Percentiles rank a stretch among this genome's conserved stretches.
These are phyloP conservation scores for Tephrocybe sp. DNA, from an alignment of 768 basidiomycete species.

Conservation along the genomic window DNA sequence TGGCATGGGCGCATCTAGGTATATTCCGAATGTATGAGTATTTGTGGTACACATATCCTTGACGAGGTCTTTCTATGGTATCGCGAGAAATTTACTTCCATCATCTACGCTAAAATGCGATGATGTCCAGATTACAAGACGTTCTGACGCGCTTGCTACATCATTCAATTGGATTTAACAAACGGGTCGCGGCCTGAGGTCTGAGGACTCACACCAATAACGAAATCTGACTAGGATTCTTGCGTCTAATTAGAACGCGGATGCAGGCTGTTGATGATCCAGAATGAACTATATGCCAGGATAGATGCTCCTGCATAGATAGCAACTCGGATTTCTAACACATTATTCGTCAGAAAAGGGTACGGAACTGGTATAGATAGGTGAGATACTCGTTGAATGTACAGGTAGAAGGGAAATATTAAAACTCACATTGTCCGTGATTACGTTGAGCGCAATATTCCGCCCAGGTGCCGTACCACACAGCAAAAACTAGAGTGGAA, in stretches of 20 bases:
- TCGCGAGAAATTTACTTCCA: too few relatives aligned
- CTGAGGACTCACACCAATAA: too few relatives aligned
- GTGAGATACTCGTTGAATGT: neutral
- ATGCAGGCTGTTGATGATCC: conserved; percentile 58
- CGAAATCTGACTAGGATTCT: too few relatives aligned
- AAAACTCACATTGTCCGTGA: conserved; percentile 54
- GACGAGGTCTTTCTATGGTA: too few relatives aligned
- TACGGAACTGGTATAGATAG: conserved; percentile 59
- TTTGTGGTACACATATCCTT: neutral
- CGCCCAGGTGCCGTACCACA: conserved; percentile 60
- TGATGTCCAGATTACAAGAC: too few relatives aligned
- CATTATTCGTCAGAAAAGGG: conserved; percentile 71
- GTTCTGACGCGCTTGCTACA: too few relatives aligned
- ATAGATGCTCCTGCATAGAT: conserved; percentile 57
- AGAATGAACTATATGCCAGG: conserved; percentile 56
- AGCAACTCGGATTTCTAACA: conserved; percentile 44
- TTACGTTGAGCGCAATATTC: conserved; percentile 67
- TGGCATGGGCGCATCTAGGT: conserved; percentile 60
- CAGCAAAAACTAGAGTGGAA: conserved; percentile 25
- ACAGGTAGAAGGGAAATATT: conserved; percentile 25
- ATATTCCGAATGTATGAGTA: neutral
- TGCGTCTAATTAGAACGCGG: conserved; percentile 1
- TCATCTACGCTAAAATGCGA: too few relatives aligned
- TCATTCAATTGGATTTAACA: too few relatives aligned
- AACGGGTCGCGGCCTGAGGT: too few relatives aligned